Conservation (phyloP, 371 early-diverging fungal genomes). For the Mucor velutinosus region DNA sequence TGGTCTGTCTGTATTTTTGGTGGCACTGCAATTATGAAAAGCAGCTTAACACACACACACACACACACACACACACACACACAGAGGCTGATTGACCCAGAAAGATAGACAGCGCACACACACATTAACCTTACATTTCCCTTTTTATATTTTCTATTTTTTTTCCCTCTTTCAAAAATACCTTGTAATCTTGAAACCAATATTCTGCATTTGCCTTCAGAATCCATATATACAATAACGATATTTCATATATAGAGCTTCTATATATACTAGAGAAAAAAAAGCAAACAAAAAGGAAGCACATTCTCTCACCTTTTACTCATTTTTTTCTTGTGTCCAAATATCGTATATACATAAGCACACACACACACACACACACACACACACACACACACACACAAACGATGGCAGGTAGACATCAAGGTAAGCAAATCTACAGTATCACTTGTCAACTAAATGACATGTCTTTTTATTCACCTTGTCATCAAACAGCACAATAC, state of each 20-base stretch:
- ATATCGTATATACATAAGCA: background rate
- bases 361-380: background rate
- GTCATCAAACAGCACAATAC: slow-evolving; percentile 31
- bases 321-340: background rate
- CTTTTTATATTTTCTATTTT: background rate
- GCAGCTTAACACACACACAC: too few relatives aligned
- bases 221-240: background rate
- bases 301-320: background rate
- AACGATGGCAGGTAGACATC: slow-evolving; percentile 34
- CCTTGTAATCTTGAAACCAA: background rate
- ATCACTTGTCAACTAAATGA: too few relatives aligned
- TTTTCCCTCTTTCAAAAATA: background rate
- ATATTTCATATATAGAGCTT: background rate
- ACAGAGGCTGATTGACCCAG: background rate
- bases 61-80: too few relatives aligned
- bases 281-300: background rate
- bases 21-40: too few relatives aligned
- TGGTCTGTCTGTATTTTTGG: too few relatives aligned
- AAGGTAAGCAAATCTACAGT: slow-evolving; percentile 17
- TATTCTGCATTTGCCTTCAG: background rate
- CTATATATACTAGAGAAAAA: background rate
- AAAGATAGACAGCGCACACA: background rate
- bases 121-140: background rate
- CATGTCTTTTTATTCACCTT: background rate
- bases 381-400: background rate